Base-by-base conservation (phyloP, 2,329 filamentous ascomycete genomes). In the Cadophora malorum region DNA sequence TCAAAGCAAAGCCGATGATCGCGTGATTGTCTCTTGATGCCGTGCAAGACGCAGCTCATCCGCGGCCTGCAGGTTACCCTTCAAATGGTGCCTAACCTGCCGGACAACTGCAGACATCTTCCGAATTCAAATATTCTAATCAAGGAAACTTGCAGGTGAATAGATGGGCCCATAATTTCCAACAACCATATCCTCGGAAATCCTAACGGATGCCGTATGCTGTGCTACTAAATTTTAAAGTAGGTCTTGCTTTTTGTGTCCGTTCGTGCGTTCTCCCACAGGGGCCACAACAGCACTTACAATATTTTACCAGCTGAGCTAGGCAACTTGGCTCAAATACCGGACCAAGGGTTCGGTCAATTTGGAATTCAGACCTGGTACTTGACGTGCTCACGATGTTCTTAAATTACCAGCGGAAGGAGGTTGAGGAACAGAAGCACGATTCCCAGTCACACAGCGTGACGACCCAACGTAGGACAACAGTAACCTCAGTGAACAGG, bases 161-260 rank as follows among this genome's bases (percentile, higher is more conserved):
- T 21, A 55, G 50, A 59, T 7, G 35, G 31, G 4, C 31, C 31
- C 21, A 59, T n/a, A 38, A 25, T 41, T 64, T 41, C 60, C 60
- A 21, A 23, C 16, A 63, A 35, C 61, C 61, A 55, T 25, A 55
- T 64, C 61, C 21, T 53, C 49, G 61, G 61, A 55, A 64, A 21
- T 16, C n/a, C 49, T 31, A 55, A 64, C 31, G 23, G 19, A 55
- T 55, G 61, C 33, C 33, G 49, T 35, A 23, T 19, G 31, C 12
- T 49, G 50, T 55, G 33, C 38, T 23, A 41, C 33, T 59, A 38
- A 8, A 25, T 25, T 45, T 38, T 45, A 25, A 25, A 25, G 35
- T 23, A 41, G 21, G 35, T 25, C 56, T 25, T 41, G 31, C 56
- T 3, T 59, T 5, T 8, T 9, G 56, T 59, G 35, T 59, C n/a